These are phyloP conservation scores for Parachaetomium inaequale DNA, from an alignment of 495 filamentous ascomycete genomes.

Conservation along the genomic window DNA sequence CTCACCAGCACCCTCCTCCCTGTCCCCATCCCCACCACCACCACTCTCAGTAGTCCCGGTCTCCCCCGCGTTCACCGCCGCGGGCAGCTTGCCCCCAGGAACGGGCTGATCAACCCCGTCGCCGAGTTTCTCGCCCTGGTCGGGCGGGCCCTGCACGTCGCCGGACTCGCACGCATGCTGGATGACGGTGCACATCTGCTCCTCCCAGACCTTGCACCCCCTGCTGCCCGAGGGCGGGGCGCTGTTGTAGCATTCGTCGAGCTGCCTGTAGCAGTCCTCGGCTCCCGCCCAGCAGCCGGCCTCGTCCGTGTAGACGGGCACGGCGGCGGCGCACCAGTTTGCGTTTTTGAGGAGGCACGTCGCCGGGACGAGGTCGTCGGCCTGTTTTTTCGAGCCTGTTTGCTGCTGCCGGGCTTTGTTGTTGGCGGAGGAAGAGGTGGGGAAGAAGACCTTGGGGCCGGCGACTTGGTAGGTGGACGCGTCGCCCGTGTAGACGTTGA, in stretches of 20 bases:
- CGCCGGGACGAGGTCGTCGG: constrained; percentile 45
- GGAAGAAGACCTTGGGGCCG: constrained; percentile 54
- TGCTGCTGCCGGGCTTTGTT: background rate
- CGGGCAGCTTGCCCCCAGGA: constrained; percentile 14
- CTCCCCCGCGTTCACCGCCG: constrained; percentile 7
- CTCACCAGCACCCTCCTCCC: background rate
- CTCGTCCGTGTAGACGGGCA: constrained; percentile 51
- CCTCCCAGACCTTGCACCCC: constrained; percentile 57
- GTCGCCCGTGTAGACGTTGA: constrained; percentile 54
- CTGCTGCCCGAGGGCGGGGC: constrained; percentile 55
- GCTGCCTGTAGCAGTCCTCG: constrained; percentile 57
- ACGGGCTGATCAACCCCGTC: background rate
- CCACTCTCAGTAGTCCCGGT: background rate
- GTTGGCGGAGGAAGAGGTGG: constrained; percentile 14
- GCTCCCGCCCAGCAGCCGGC: constrained; percentile 56
- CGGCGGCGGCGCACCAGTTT: constrained; percentile 66
- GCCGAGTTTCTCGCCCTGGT: constrained; percentile 47
- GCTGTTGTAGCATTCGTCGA: constrained; percentile 50
- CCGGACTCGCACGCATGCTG: constrained; percentile 45
- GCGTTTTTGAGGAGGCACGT: constrained; percentile 60
- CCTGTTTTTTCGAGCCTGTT: constrained; percentile 30
- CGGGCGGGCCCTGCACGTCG: constrained; percentile 56
- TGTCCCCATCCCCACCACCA: background rate
- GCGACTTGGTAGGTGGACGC: constrained; percentile 52
- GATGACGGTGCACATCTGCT: constrained; percentile 53